Evolutionary conservation across 768 basidiomycete species (phyloP), one percentile per base, ranked within the genome.

Genomic region (Boletus insuetus): DNA sequence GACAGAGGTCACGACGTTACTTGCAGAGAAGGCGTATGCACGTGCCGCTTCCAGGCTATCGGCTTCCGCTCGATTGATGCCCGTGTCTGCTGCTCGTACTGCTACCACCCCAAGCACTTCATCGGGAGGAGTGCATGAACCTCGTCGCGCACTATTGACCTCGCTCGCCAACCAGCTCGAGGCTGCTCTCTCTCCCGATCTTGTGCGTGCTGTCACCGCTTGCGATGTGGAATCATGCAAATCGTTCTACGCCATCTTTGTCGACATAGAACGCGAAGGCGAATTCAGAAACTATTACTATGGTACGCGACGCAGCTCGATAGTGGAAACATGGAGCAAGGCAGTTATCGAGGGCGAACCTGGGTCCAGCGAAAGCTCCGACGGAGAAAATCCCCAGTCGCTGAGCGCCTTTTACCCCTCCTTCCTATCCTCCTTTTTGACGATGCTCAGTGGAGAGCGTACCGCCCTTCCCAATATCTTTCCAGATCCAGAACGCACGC

Each of bases 211-310:
- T 6, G 89, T 98, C 69, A 88, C 85, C 55, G 78, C 84, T 3
- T 82, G 85, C 59, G 93, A 98, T 68, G 77, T 87, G 37, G 75
- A 80, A 13, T 79, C 81, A 6, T 94, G 91, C 73, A 83, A 84
- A 56, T 79, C 79, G 48, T 94, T 93, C 71, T 94, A 88, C 63
- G 75, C 81, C 22, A 94, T 98, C 47, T 99, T 98, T 70, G 83
- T 82, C 53, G 83, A 89, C 63, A 98, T 99, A 54, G 90, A 96
- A 63, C 81, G 96, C 48, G 94, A 94, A 69, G 79, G 84, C 3
- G 97, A 98, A 69, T 99, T 96, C 69, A 80, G 91, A 55, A 89
- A 89, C 65, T 98, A 97, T 68, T 99, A 98, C 75, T 91, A 93
- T 71, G 91, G 91, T 13, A 87, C 91, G 11, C 79, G 92, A 29